These are phyloP conservation scores for Podaxis carcinomalis DNA, from an alignment of 768 basidiomycete genomes.

Conservation along the genomic window DNA sequence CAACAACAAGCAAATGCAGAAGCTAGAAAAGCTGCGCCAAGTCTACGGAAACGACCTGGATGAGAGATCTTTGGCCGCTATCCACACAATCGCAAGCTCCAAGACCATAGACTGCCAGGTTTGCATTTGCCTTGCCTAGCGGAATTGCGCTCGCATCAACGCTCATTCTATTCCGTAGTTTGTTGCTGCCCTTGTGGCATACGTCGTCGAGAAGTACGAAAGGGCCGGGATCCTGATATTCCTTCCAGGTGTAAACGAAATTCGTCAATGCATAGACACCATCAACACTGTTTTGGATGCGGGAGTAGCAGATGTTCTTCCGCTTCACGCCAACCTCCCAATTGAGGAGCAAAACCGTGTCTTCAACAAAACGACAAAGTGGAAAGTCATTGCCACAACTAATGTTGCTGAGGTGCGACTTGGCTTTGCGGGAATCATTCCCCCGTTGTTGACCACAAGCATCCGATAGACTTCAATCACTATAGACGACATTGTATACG, in stretches of 20 bases:
- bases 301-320: constrained; percentile 52
- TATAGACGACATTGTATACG: constrained; percentile 84
- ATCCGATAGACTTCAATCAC: constrained; percentile 74
- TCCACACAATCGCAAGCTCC: constrained; percentile 57
- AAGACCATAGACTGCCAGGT: constrained; percentile 76
- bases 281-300: constrained; percentile 33
- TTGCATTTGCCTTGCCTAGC: neutral
- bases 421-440: constrained; percentile 21
- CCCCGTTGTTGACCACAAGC: neutral
- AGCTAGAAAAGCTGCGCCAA: constrained; percentile 35
- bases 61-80: constrained; percentile 41
- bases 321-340: constrained; percentile 87
- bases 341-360: constrained; percentile 79
- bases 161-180: constrained; percentile 34
- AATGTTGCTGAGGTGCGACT: constrained; percentile 78
- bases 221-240: constrained; percentile 80
- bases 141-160: neutral
- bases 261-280: constrained; percentile 68
- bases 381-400: constrained; percentile 87
- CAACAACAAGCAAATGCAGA: constrained; percentile 30
- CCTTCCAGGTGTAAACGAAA: constrained; percentile 87
- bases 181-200: constrained; percentile 57
- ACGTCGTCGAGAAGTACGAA: constrained; percentile 51
- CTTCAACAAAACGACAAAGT: constrained; percentile 56
- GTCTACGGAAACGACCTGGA: constrained; percentile 48